These are phyloP conservation scores for Cupressus sempervirens DNA, from an alignment of 75 land plant genomes.

Conservation along the genomic window DNA sequence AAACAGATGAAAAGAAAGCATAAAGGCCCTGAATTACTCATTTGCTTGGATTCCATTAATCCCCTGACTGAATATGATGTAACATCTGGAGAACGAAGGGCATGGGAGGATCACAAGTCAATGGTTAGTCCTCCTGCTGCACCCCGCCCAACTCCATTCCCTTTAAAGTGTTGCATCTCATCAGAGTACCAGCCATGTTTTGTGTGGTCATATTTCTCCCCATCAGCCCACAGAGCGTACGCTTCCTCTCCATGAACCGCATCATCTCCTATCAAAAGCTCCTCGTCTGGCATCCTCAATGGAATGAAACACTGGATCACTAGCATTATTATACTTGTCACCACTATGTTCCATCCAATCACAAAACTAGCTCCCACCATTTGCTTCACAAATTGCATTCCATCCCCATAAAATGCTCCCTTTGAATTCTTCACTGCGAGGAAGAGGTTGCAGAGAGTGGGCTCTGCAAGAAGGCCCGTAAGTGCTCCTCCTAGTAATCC, in stretches of 20 bases:
- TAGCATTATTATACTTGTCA: slow-evolving; percentile 53
- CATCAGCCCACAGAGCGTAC: slow-evolving; percentile 16
- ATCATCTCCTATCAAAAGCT: slow-evolving; percentile 69
- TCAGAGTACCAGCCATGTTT: slow-evolving; percentile 25
- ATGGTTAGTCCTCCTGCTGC: not conserved
- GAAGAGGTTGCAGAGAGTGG: slow-evolving; percentile 7
- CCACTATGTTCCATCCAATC: slow-evolving; percentile 66
- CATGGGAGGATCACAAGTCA: not conserved
- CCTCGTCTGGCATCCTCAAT: slow-evolving; percentile 66
- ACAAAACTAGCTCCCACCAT: slow-evolving; percentile 58
- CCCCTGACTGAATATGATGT: too few relatives aligned
- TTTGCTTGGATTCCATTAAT: too few relatives aligned
- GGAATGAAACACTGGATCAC: slow-evolving; percentile 55
- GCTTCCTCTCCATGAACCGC: slow-evolving; percentile 28
- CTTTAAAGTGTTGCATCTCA: not conserved
- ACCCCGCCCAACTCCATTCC: too few relatives aligned
- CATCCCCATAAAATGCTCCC: slow-evolving; percentile 8
- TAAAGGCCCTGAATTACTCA: too few relatives aligned
- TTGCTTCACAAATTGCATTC: slow-evolving; percentile 52
- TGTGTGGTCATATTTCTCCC: slow-evolving; percentile 42
- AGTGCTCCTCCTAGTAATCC: slow-evolving; percentile 11
- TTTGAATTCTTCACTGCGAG: slow-evolving; percentile 18
- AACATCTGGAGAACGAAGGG: too few relatives aligned
- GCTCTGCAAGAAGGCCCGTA: slow-evolving; percentile 22
- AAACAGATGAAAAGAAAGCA: too few relatives aligned